Conservation (phyloP, 352 stramenopile species). For the Pythium coloratum region DNA sequence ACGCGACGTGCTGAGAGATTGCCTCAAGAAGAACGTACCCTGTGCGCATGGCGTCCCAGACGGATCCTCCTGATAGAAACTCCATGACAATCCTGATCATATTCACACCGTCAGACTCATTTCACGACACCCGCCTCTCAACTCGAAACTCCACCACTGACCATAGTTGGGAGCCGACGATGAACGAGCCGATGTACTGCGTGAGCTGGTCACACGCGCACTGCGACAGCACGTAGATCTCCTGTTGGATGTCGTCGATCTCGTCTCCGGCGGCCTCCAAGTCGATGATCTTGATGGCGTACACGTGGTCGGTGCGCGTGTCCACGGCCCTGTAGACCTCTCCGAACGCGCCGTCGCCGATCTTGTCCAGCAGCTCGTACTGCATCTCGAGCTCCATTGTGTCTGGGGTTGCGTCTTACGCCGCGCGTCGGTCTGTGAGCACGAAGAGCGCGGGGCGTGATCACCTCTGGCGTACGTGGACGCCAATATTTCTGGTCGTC, state of each 20-base stretch:
- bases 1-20: not conserved
- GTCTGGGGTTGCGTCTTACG: conserved; percentile 28
- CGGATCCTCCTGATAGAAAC: conserved; percentile 88
- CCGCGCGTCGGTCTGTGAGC: not conserved
- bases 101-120: not conserved
- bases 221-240: conserved; percentile 90
- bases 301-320: conserved; percentile 65
- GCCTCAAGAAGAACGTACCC: conserved; percentile 31
- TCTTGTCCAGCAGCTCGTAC: conserved; percentile 81
- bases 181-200: conserved; percentile 88
- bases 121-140: not conserved
- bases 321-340: conserved; percentile 81
- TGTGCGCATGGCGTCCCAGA: conserved; percentile 88
- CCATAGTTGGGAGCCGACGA: conserved; percentile 81
- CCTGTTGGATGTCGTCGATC: conserved; percentile 87
- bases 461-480: conserved; percentile 3
- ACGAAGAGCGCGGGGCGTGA: not conserved
- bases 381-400: conserved; percentile 38
- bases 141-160: conserved; percentile 14
- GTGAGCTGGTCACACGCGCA: conserved; percentile 90
- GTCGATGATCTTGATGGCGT: conserved; percentile 86
- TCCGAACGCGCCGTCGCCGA: conserved; percentile 79
- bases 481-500: conserved; percentile 5
- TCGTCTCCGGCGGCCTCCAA: conserved; percentile 81
- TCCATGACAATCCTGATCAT: conserved; percentile 92